Conservation (phyloP, 768 basidiomycete genomes). For the Lactifluus piperatus region DNA sequence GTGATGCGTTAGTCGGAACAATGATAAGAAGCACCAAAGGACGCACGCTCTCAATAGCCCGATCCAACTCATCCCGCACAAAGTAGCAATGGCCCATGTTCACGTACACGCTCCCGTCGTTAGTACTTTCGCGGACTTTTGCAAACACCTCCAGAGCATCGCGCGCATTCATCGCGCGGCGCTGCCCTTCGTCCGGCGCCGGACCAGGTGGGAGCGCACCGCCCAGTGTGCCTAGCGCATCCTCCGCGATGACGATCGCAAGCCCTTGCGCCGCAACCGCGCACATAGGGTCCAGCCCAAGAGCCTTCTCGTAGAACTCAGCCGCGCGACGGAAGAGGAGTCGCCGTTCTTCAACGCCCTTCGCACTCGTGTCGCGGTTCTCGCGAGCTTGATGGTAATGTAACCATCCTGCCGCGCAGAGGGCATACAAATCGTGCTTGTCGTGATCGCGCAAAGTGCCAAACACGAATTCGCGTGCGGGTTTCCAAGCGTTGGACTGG, state of each 20-base stretch:
- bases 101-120: conserved; percentile 78
- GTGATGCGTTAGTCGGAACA: not conserved
- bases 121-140: conserved; percentile 81
- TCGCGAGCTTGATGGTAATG: conserved; percentile 83
- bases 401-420: conserved; percentile 85
- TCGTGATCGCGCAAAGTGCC: conserved; percentile 79
- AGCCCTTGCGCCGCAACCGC: conserved; percentile 93
- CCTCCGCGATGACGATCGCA: conserved; percentile 90
- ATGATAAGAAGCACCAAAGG: not conserved
- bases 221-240: conserved; percentile 64
- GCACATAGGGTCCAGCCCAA: conserved; percentile 75
- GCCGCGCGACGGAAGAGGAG: conserved; percentile 73
- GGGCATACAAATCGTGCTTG: conserved; percentile 81
- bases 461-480: conserved; percentile 86
- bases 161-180: conserved; percentile 62
- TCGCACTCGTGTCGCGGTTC: conserved; percentile 51
- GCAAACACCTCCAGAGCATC: conserved; percentile 87
- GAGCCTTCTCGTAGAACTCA: conserved; percentile 89
- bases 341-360: conserved; percentile 59
- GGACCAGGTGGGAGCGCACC: conserved; percentile 41
- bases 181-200: conserved; percentile 51
- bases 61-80: conserved; percentile 85
- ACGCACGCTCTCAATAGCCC: conserved; percentile 90
- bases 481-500: conserved; percentile 58
- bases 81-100: conserved; percentile 98